Base-by-base conservation (phyloP, 2,329 filamentous ascomycete genomes). In the Diaporthe citriasiana region DNA sequence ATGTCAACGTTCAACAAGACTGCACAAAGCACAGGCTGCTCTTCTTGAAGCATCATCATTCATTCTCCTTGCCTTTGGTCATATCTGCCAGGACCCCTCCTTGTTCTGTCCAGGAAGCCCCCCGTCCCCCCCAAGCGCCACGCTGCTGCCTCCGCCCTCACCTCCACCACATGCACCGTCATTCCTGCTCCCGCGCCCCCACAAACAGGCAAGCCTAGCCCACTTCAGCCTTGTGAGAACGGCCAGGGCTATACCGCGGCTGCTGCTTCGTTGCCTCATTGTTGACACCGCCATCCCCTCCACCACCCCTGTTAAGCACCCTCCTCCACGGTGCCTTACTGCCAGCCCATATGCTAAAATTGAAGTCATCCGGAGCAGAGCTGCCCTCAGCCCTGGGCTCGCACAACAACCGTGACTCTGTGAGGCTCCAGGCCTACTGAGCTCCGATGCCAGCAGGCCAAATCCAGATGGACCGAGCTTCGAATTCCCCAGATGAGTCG, bases 341-440 rank as follows among this genome's bases (percentile, higher is more conserved):
- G 47, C 63, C 77, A 80, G 85, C 78, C 80, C 87, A 89, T 86
- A 90, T 90, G 89, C 89, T 89, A 86, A 89, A 85, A 83, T 83
- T 83, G 82, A 82, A 81, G 83, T 79, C 78, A 78, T 78, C 78
- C 78, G 83, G 82, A 76, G 78, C 73, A 75, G 57, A 86, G 85
- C 83, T 83, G 85, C 84, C 68, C 53, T 45, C 68, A 72, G 74
- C 84, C 86, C 85, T 84, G 84, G 85, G 87, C 85, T 86, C 85
- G 85, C 85, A 85, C 83, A 85, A 85, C 84, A 85, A 84, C 87
- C 85, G 86, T 85, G 86, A 84, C 83, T 82, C 84, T 83, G 82
- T 84, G 83, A 83, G 86, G 84, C 84, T 84, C 80, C 81, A 83
- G 82, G 83, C 84, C 81, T 82, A 80, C 81, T 81, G 47, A 71